These are phyloP conservation scores for Myxozyma vanderwaltii DNA, from an alignment of 805 yeast genomes.

Conservation along the genomic window DNA sequence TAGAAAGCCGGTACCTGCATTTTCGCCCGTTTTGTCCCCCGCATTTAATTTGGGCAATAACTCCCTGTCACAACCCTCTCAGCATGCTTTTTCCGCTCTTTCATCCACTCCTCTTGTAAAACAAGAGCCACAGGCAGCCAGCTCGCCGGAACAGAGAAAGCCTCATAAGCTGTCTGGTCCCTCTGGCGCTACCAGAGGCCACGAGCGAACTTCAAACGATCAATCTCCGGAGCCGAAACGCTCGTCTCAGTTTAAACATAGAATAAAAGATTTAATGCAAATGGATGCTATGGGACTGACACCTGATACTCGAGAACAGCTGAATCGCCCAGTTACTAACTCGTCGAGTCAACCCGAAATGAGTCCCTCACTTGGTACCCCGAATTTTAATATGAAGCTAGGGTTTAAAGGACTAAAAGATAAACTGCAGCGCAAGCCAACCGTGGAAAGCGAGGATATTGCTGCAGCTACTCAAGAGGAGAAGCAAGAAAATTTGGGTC, in stretches of 20 bases:
- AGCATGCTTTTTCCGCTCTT: not conserved
- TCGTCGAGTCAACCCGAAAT: not conserved
- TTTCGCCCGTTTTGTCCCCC: not conserved
- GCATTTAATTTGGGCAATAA: not conserved
- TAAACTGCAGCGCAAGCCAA: not conserved
- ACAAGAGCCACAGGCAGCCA: not conserved
- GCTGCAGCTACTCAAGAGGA: too few species aligned
- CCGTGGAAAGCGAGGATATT: not conserved
- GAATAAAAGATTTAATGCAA: conserved; percentile 24
- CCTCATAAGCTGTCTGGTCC: not conserved
- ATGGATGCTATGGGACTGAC: conserved; percentile 29
- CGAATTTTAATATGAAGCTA: conserved; percentile 3
- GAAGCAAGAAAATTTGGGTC: too few species aligned
- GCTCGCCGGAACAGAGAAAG: not conserved
- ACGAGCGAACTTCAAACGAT: not conserved
- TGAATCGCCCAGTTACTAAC: not conserved
- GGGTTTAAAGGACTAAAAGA: conserved; percentile 5
- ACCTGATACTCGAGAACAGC: conserved; percentile 14
- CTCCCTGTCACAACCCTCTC: not conserved
- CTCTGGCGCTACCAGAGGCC: not conserved
- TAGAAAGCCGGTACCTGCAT: not conserved
- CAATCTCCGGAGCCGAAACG: not conserved
- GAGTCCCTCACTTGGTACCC: not conserved
- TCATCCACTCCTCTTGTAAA: not conserved
- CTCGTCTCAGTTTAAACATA: conserved; percentile 1